Evolutionary conservation across 495 filamentous ascomycete genomes (phyloP).

Genomic region (Daldinia vernicosa): DNA sequence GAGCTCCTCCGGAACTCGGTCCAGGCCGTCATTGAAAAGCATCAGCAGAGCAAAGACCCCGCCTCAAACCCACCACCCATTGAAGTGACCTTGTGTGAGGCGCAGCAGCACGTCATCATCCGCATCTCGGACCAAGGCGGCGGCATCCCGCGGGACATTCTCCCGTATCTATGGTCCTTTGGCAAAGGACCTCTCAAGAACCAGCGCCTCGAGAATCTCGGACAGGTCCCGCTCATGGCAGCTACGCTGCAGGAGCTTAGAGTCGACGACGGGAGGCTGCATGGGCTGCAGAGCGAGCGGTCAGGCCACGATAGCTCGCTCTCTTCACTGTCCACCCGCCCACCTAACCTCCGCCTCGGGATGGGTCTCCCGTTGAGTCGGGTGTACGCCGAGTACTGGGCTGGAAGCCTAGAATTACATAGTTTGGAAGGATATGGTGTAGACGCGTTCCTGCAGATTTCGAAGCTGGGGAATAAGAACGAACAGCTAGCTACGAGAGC

Average conservation of each 20-base stretch:
- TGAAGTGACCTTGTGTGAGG: conserved; percentile 93
- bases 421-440: conserved; percentile 96
- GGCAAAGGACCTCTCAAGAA: conserved; percentile 84
- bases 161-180: conserved; percentile 97
- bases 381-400: conserved; percentile 99
- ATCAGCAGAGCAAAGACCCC: conserved; percentile 43
- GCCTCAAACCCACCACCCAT: conserved; percentile 74
- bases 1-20: conserved; percentile 95
- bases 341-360: conserved; percentile 87
- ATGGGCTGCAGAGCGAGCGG: conserved; percentile 70
- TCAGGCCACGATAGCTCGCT: conserved; percentile 68
- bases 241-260: conserved; percentile 91
- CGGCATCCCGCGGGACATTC: conserved; percentile 81
- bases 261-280: conserved; percentile 83
- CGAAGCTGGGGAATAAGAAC: conserved; percentile 97
- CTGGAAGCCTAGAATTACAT: conserved; percentile 89
- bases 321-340: conserved; percentile 77
- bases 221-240: conserved; percentile 88
- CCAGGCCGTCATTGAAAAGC: conserved; percentile 84
- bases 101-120: conserved; percentile 94
- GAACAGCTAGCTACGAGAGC: conserved; percentile 92
- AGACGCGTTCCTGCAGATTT: conserved; percentile 97
- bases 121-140: conserved; percentile 95
- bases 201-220: conserved; percentile 79
- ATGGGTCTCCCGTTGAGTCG: conserved; percentile 94